These are phyloP conservation scores for Penicillium taxi DNA, from an alignment of 495 filamentous ascomycete genomes.

Conservation along the genomic window DNA sequence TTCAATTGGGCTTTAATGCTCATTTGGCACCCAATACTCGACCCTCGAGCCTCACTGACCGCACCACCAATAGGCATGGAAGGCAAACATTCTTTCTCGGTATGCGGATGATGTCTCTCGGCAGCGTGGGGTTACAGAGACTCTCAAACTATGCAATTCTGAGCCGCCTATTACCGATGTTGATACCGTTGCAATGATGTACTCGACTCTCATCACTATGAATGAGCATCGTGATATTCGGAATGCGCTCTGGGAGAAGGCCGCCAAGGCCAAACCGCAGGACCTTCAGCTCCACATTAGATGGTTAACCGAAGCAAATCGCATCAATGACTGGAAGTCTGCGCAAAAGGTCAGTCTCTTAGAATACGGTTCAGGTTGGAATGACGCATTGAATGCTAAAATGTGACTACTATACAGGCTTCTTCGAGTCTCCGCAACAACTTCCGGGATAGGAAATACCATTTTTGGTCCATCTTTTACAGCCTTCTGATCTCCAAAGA, in stretches of 20 bases:
- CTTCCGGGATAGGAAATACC: conserved; percentile 49
- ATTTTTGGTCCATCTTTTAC: conserved; percentile 51
- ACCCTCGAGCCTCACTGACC: not conserved
- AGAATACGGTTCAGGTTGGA: not conserved
- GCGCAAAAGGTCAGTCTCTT: conserved; percentile 45
- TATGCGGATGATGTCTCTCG: conserved; percentile 38
- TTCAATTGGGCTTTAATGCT: conserved; percentile 1
- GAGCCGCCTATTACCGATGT: conserved; percentile 44
- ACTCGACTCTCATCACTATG: conserved; percentile 27
- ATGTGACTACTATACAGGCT: conserved; percentile 27
- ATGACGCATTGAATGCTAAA: not conserved
- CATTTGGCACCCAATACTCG: not conserved
- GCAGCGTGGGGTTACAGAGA: conserved; percentile 40
- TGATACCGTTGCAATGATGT: conserved; percentile 43
- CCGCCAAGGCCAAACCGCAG: conserved; percentile 43
- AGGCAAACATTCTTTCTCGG: conserved; percentile 42
- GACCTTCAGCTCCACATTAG: conserved; percentile 44
- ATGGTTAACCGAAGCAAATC: conserved; percentile 46
- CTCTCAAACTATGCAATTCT: conserved; percentile 36
- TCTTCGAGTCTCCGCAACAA: conserved; percentile 53
- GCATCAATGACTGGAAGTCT: conserved; percentile 45
- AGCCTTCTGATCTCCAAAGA: conserved; percentile 35
- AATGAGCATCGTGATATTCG: conserved; percentile 28
- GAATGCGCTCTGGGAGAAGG: conserved; percentile 46
- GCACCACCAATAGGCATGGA: conserved; percentile 37